Evolutionary conservation across 768 basidiomycete genomes (phyloP).

Genomic region (Leccinum broughii): DNA sequence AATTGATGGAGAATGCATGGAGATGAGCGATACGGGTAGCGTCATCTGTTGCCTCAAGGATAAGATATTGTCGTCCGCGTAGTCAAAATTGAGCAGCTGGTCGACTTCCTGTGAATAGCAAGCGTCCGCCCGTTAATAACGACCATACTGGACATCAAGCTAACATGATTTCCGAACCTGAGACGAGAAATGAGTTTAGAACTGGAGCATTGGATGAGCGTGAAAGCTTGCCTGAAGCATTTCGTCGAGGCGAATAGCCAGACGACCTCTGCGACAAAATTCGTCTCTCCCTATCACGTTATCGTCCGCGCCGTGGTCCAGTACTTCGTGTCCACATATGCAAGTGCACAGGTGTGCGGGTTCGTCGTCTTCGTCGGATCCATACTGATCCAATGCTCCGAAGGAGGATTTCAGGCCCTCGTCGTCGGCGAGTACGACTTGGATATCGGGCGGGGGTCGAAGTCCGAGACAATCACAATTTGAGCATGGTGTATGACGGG

Average conservation of each 20-base stretch:
- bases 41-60: constrained; percentile 73
- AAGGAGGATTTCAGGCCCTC: constrained; percentile 45
- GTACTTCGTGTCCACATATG: constrained; percentile 65
- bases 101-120: constrained; percentile 60
- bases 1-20: constrained; percentile 52
- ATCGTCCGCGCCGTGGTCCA: constrained; percentile 67
- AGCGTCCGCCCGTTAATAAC: constrained; percentile 13
- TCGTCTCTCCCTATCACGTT: constrained; percentile 56
- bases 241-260: constrained; percentile 81
- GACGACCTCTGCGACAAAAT: constrained; percentile 68
- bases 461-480: constrained; percentile 73
- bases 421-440: constrained; percentile 57
- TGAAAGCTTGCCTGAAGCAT: constrained; percentile 60
- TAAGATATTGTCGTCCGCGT: constrained; percentile 66
- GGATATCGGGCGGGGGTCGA: constrained; percentile 57
- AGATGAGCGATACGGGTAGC: constrained; percentile 49
- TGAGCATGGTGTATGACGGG: constrained; percentile 75
- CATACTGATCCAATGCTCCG: constrained; percentile 61
- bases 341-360: constrained; percentile 60
- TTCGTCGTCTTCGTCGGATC: constrained; percentile 68
- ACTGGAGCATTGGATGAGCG: constrained; percentile 2
- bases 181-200: constrained; percentile 17
- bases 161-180: constrained; percentile 26
- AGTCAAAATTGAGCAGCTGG: constrained; percentile 77
- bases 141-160: constrained; percentile 10